Evolutionary conservation across 2,329 filamentous ascomycete genomes (phyloP).

Genomic region (Pseudogymnoascus destructans): DNA sequence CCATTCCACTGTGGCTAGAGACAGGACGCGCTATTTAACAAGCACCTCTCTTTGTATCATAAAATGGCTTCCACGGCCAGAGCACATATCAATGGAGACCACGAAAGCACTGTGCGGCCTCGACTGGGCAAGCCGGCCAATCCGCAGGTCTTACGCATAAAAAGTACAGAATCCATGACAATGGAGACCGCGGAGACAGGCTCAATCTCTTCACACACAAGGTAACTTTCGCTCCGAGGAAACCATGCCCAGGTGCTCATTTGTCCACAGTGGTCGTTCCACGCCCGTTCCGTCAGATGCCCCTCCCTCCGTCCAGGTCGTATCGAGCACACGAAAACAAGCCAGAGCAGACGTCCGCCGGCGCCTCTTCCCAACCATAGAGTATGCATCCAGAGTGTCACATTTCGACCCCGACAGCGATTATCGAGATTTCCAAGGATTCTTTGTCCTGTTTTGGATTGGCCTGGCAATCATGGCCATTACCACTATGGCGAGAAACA

Average conservation of each 20-base stretch:
- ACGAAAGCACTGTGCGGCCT: constrained; percentile 15
- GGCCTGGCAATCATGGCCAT: constrained; percentile 93
- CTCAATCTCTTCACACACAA: constrained; percentile 20
- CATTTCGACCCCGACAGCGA: constrained; percentile 91
- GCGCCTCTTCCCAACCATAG: constrained; percentile 82
- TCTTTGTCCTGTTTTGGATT: constrained; percentile 98
- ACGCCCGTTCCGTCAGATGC: constrained; percentile 81
- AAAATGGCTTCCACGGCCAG: neutral
- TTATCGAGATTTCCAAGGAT: constrained; percentile 88
- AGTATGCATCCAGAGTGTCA: constrained; percentile 80
- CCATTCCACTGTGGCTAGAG: neutral
- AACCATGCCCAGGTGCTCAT: constrained; percentile 7
- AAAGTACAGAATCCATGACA: constrained; percentile 18
- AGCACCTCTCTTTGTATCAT: neutral
- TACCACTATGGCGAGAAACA: constrained; percentile 82
- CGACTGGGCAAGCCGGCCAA: constrained; percentile 21
- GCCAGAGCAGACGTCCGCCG: constrained; percentile 68
- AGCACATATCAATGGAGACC: constrained; percentile 15
- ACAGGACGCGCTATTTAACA: neutral
- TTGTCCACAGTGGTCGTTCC: constrained; percentile 52
- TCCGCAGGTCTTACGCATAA: constrained; percentile 19
- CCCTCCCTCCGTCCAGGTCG: constrained; percentile 77
- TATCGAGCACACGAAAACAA: constrained; percentile 74
- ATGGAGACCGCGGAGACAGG: constrained; percentile 16
- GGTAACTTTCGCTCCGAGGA: constrained; percentile 15